Conservation (phyloP, 305 asterid genomes). For the Plantago coronopus region DNA sequence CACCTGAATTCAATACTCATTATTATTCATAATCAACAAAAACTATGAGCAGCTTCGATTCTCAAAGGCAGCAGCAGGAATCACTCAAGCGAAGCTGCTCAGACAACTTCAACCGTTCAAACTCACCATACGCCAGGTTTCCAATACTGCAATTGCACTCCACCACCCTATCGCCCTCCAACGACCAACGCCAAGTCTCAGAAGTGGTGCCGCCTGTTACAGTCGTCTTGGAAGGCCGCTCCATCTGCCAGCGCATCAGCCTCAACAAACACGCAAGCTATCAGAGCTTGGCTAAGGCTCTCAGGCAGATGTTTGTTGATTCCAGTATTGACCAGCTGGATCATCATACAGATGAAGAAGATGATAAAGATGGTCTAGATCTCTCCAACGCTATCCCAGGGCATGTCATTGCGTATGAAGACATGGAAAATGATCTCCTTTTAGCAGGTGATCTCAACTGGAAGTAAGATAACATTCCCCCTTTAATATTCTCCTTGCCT, state of each 20-base stretch:
- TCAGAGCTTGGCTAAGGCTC: constrained; percentile 52
- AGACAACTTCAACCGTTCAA: constrained; percentile 25
- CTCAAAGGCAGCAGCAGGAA: constrained; percentile 35
- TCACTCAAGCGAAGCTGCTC: constrained; percentile 41
- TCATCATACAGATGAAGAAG: not conserved
- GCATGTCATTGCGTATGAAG: constrained; percentile 71
- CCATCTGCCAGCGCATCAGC: constrained; percentile 78
- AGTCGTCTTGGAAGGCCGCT: constrained; percentile 77
- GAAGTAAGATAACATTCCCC: constrained; percentile 42
- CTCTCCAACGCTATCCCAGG: constrained; percentile 78
- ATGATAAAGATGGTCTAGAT: constrained; percentile 29
- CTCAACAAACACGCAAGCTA: constrained; percentile 62
- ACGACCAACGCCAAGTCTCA: constrained; percentile 43
- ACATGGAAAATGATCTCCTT: constrained; percentile 81
- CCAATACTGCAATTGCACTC: constrained; percentile 29
- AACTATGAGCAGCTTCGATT: constrained; percentile 46
- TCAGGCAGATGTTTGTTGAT: constrained; percentile 62
- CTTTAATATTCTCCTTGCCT: not conserved
- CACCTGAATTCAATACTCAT: not conserved
- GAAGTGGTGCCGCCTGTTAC: constrained; percentile 61
- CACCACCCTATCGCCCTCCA: constrained; percentile 24
- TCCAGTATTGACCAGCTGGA: constrained; percentile 14
- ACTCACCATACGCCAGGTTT: constrained; percentile 8
- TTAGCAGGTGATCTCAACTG: constrained; percentile 78
- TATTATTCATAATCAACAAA: not conserved